A percentile compares a stretch with the other conserved stretches of the same genome.
These are phyloP conservation scores for Dictyostelium discoideum DNA, from an alignment of 78 protist species.

Conservation along the genomic window DNA sequence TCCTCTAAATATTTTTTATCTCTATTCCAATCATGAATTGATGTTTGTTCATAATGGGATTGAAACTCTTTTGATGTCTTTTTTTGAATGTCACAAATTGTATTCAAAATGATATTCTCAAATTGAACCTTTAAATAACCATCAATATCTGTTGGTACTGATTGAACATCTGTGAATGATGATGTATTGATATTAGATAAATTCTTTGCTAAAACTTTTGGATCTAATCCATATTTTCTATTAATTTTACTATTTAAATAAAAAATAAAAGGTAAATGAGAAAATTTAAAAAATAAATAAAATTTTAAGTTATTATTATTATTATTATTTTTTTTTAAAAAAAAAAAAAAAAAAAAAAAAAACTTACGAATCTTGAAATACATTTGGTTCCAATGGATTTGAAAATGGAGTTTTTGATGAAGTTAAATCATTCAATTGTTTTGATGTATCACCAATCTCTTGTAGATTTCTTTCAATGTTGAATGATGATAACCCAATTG, in stretches of 20 bases:
- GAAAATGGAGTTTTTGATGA: slow-evolving; percentile 23
- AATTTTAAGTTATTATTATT: not conserved
- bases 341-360: not conserved
- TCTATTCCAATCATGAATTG: slow-evolving; percentile 33
- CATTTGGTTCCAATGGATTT: not conserved
- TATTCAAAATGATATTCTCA: slow-evolving; percentile 36
- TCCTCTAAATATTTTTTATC: slow-evolving; percentile 61
- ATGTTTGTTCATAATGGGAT: slow-evolving; percentile 11
- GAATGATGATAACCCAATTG: slow-evolving; percentile 26
- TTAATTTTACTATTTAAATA: slow-evolving; percentile 25
- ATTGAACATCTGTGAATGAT: slow-evolving; percentile 53
- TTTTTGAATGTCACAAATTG: slow-evolving; percentile 57
- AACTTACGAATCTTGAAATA: not conserved
- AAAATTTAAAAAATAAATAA: not conserved
- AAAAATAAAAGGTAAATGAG: not conserved
- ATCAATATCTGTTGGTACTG: slow-evolving; percentile 51
- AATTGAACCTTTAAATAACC: slow-evolving; percentile 45
- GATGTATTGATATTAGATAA: slow-evolving; percentile 32
- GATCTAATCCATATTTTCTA: slow-evolving; percentile 42
- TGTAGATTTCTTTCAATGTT: slow-evolving; percentile 49
- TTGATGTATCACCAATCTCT: slow-evolving; percentile 58
- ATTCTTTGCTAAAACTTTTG: slow-evolving; percentile 31
- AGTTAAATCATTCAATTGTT: slow-evolving; percentile 38
- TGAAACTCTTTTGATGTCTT: slow-evolving; percentile 39
- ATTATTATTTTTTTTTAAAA: not conserved